A percentile compares a stretch with the other conserved stretches of the same genome.
Conservation (phyloP, 345 rosid genomes). For the Alliaria petiolata region DNA sequence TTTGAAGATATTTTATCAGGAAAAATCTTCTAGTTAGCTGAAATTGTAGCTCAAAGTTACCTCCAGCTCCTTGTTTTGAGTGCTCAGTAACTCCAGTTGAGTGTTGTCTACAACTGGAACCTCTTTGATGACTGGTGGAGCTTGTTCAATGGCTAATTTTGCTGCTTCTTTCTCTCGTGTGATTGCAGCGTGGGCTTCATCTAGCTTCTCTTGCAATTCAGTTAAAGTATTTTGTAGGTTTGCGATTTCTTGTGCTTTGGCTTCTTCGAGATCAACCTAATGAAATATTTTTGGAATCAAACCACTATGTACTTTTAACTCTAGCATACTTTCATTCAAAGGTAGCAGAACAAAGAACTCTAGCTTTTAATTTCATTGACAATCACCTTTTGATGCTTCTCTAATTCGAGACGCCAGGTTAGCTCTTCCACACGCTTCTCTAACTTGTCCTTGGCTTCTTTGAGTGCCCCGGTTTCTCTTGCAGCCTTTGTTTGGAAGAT, state of each 20-base stretch:
- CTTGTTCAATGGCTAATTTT: constrained; percentile 58
- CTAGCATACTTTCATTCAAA: not conserved
- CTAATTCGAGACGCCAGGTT: constrained; percentile 55
- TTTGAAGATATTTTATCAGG: constrained; percentile 20
- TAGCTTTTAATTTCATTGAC: not conserved
- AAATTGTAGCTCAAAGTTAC: constrained; percentile 31
- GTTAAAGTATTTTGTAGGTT: constrained; percentile 46
- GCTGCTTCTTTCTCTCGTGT: constrained; percentile 56
- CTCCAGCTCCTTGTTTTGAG: constrained; percentile 47
- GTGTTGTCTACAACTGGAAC: constrained; percentile 52
- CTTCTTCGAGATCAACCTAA: constrained; percentile 68
- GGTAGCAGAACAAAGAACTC: not conserved
- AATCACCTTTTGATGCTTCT: constrained; percentile 56
- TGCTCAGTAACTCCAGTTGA: constrained; percentile 41
- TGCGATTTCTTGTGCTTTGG: constrained; percentile 53
- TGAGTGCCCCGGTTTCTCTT: constrained; percentile 67
- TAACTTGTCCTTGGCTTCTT: constrained; percentile 63
- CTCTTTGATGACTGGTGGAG: constrained; percentile 66
- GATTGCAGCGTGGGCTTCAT: constrained; percentile 45
- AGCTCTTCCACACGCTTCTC: constrained; percentile 68
- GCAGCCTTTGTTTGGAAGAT: constrained; percentile 46
- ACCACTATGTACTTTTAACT: not conserved
- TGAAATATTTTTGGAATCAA: not conserved
- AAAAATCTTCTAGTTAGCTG: not conserved
- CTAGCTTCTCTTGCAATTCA: constrained; percentile 50